Base-by-base conservation (phyloP, 805 yeast species). In the Candida methanosorbosa region DNA sequence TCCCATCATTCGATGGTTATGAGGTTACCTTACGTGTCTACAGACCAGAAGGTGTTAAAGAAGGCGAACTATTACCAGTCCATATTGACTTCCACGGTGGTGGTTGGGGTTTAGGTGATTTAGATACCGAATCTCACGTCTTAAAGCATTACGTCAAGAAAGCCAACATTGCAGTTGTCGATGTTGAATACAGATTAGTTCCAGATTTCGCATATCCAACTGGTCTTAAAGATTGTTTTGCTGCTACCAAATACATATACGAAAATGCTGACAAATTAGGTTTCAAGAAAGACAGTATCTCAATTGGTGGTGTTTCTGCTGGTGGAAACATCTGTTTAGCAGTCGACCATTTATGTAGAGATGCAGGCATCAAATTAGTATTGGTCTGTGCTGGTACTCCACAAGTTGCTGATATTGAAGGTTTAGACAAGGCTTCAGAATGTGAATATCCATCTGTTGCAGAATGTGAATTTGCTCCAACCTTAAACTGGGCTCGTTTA, bases 11-110 rank as follows among this genome's bases (percentile, higher is more conserved):
- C 16, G 52, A 46, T 24, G 54, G 49, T 9, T 37, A 38, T 0
- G 37, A 30, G 8, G 46, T 56, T 15, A 39, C 41, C 2, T 45
- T 58, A 12, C 34, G 61, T 25, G 41, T 57, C 8, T 56, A 56
- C 39, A 48, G 49, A 32, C 61, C 61, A 13, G 43, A 40, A 17
- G 44, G 45, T 12, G n/a, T n/a, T n/a, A 37, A 24, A 13, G 49
- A 47, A 2, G 42, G 34, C 11, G 44, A 31, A 2, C 43, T 45
- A 2, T 44, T 57, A 42, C 61, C 61, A 7, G 58, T 55, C 15
- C 52, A 49, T 27, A 36, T 53, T 9, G 53, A 57, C 44, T 54
- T 40, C 40, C 63, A 57, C 34, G 61, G 63, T 20, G 63, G 63
- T 17, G 63, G 61, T 11, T 54, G 57, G 49, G 61, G 53, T 11